Base-by-base conservation (phyloP, 1,139 yeast species). In the Petasospora fabianii region DNA sequence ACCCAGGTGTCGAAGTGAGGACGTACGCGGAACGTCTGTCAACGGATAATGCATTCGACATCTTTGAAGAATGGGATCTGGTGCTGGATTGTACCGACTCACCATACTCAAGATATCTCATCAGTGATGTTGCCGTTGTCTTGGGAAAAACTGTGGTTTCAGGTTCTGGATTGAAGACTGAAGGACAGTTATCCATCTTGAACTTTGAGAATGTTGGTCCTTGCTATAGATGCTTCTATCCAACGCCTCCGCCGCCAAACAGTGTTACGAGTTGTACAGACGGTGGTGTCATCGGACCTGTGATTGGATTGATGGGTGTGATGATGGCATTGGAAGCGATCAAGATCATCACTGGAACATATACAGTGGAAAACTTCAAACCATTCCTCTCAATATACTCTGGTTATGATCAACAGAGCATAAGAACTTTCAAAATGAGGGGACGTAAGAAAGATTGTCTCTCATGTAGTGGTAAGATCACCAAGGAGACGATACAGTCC, bases 241-340 rank as follows among this genome's bases (percentile, higher is more conserved):
- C 98, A 0, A 67, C 66, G 11, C 96, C 98, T 0, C 97, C 99
- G 0, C 80, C 94, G 0, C 84, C 96, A 1, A 80, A 77, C 39
- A 71, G 86, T 2, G 88, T 90, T 0, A 75, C 90, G 0, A 75
- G 95, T 0, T 94, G 99, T 55, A 77, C 87, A 9, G 97, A 88
- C 60, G 96, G 96, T 3, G 99, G 99, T 4, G 95, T 94, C 1
- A 62, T 94, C 17, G 98, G 98, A 0, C 96, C 98, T 0, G 94
- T 92, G 6, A 95, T 94, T 35, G 99, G 98, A 0, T 55, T 88
- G 1, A 77, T 92, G 58, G 99, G 99, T 4, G 70, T 80, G 0
- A 71, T 85, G 67, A 94, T 94, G 84, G 95, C 96, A 0, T 65
- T 84, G 24, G 98, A 94, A 55, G 71, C 96, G 0, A 72, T 94